Conservation (phyloP, 2,329 filamentous ascomycete species). For the Penicillium sp. region DNA sequence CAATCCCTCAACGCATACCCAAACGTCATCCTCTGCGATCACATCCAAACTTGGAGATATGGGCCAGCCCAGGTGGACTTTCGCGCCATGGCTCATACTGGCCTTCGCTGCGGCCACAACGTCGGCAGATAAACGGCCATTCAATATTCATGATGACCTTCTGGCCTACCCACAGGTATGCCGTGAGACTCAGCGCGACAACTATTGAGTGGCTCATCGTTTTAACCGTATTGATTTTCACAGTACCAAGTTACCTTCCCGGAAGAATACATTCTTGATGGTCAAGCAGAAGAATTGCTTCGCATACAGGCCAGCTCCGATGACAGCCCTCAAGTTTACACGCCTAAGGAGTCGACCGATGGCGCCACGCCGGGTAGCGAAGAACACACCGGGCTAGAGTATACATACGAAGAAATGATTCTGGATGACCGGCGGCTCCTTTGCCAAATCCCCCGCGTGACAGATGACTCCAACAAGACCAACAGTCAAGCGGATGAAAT, state of each 20-base stretch:
- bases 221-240: background rate
- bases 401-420: conserved; percentile 67
- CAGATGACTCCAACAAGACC: conserved; percentile 59
- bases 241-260: conserved; percentile 79
- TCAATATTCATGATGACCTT: conserved; percentile 84
- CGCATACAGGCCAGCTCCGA: conserved; percentile 19
- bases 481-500: conserved; percentile 52
- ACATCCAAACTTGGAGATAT: conserved; percentile 15
- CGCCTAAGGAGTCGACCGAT: conserved; percentile 37
- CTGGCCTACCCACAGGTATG: conserved; percentile 79
- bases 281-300: conserved; percentile 60
- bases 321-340: conserved; percentile 24
- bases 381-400: conserved; percentile 8
- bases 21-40: background rate
- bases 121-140: conserved; percentile 55
- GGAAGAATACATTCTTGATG: conserved; percentile 64
- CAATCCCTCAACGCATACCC: background rate
- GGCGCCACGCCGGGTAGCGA: conserved; percentile 51
- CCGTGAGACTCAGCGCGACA: background rate
- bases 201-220: background rate
- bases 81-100: conserved; percentile 31
- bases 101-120: conserved; percentile 32
- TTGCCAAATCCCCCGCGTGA: conserved; percentile 74
- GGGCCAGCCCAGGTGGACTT: conserved; percentile 19
- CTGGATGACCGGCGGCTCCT: conserved; percentile 67